Evolutionary conservation across 768 basidiomycete genomes (phyloP).

Genomic region (Mrakia frigida): DNA sequence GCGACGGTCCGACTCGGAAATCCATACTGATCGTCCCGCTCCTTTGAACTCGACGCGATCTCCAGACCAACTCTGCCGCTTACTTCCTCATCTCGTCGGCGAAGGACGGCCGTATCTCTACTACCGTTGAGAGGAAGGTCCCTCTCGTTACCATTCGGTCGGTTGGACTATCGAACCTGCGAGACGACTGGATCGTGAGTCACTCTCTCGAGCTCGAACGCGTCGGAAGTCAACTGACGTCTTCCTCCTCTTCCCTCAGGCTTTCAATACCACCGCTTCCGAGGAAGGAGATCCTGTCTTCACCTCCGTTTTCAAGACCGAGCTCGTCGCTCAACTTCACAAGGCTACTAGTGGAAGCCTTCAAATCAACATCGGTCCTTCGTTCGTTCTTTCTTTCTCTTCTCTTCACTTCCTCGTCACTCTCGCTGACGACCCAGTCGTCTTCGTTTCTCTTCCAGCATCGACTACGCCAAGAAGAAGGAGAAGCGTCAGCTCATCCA

Average conservation of each 20-base stretch:
- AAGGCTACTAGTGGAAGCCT: slow-evolving; percentile 73
- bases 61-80: slow-evolving; percentile 29
- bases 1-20: not conserved
- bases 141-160: slow-evolving; percentile 79
- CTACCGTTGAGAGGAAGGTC: slow-evolving; percentile 75
- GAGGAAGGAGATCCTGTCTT: slow-evolving; percentile 95
- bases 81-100: slow-evolving; percentile 32
- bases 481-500: slow-evolving; percentile 85
- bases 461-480: slow-evolving; percentile 94
- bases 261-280: slow-evolving; percentile 63
- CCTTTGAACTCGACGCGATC: not conserved
- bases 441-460: slow-evolving; percentile 40
- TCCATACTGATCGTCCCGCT: not conserved
- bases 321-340: slow-evolving; percentile 74
- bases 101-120: slow-evolving; percentile 55
- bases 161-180: slow-evolving; percentile 77
- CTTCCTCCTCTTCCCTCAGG: slow-evolving; percentile 47
- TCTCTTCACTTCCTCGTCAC: not conserved
- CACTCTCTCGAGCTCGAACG: too few species aligned
- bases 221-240: too few species aligned
- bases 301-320: slow-evolving; percentile 91
- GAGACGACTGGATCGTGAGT: slow-evolving; percentile 91
- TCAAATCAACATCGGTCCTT: slow-evolving; percentile 65
- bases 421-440: slow-evolving; percentile 44
- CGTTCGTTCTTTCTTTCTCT: slow-evolving; percentile 53